A percentile compares a stretch with the other conserved stretches of the same genome.
Conservation (phyloP, 2,329 filamentous ascomycete genomes). For the Sordariomycetes sp. region DNA sequence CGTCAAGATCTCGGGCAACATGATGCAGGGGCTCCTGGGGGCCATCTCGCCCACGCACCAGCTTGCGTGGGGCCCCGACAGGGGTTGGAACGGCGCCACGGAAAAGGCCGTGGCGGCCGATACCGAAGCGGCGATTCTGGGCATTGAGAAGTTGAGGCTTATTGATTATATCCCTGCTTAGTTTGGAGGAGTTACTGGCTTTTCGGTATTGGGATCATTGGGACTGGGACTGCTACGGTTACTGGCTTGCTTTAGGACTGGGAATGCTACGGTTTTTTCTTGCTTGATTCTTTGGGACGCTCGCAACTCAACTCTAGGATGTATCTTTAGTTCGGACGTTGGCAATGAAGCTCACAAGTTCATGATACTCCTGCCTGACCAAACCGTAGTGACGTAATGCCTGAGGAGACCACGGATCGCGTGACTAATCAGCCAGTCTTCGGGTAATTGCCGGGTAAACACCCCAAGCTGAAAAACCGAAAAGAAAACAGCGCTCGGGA, state of each 20-base stretch:
- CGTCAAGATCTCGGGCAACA: constrained; percentile 50
- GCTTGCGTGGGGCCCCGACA: constrained; percentile 54
- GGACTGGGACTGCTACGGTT: not conserved
- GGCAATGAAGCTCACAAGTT: not conserved
- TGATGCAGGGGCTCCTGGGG: constrained; percentile 48
- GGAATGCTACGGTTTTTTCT: no score
- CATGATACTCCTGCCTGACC: no score
- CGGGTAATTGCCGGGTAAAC: not conserved
- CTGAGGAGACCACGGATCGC: not conserved
- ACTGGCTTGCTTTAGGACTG: not conserved
- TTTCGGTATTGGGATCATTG: not conserved
- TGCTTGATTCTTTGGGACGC: not conserved
- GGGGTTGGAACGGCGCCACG: constrained; percentile 47
- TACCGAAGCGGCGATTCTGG: not conserved
- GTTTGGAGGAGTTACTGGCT: not conserved
- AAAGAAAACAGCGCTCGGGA: not conserved
- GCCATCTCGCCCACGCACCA: constrained; percentile 33
- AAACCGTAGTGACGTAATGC: not conserved
- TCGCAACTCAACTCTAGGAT: not conserved
- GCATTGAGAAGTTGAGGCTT: constrained; percentile 1
- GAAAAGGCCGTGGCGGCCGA: constrained; percentile 4
- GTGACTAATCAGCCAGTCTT: not conserved
- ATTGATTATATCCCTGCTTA: not conserved
- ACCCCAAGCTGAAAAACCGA: not conserved
- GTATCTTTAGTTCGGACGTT: not conserved